Percentiles rank a stretch among this genome's conserved stretches.
These are phyloP conservation scores for Metschnikowia anglica DNA, from an alignment of 805 yeast genomes.

Conservation along the genomic window DNA sequence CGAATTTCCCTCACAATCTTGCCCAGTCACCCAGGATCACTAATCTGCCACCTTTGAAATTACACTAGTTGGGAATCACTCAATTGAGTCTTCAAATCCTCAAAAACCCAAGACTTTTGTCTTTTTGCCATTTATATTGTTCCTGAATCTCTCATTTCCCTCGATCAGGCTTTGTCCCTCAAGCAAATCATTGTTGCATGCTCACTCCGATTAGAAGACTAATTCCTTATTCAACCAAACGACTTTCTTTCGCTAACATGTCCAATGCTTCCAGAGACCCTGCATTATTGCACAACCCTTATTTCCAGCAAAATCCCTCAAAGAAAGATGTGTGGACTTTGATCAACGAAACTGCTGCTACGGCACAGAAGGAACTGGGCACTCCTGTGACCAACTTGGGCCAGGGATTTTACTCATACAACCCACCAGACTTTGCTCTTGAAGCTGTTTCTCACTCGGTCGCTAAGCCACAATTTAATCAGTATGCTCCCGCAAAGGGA, in stretches of 20 bases:
- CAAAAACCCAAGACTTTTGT: not conserved
- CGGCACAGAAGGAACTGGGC: constrained; percentile 67
- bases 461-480: constrained; percentile 73
- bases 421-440: constrained; percentile 92
- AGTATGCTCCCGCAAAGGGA: constrained; percentile 91
- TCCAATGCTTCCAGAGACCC: constrained; percentile 15
- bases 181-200: constrained; percentile 7
- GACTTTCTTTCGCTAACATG: constrained; percentile 12
- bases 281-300: constrained; percentile 52
- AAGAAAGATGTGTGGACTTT: constrained; percentile 93
- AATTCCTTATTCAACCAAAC: not conserved
- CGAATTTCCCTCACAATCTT: too few species aligned
- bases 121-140: not conserved
- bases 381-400: constrained; percentile 85
- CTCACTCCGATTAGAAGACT: constrained; percentile 1
- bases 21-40: too few species aligned
- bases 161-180: not conserved
- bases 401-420: constrained; percentile 95
- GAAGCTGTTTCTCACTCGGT: constrained; percentile 78
- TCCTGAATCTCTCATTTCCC: not conserved
- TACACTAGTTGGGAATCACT: too few species aligned
- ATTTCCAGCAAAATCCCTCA: constrained; percentile 56
- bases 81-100: not conserved
- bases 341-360: constrained; percentile 93
- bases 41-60: too few species aligned